A percentile compares a stretch with the other conserved stretches of the same genome.
These are phyloP conservation scores for Psophocarpus tetragonolobus DNA, from an alignment of 306 rosid species.

Conservation along the genomic window DNA sequence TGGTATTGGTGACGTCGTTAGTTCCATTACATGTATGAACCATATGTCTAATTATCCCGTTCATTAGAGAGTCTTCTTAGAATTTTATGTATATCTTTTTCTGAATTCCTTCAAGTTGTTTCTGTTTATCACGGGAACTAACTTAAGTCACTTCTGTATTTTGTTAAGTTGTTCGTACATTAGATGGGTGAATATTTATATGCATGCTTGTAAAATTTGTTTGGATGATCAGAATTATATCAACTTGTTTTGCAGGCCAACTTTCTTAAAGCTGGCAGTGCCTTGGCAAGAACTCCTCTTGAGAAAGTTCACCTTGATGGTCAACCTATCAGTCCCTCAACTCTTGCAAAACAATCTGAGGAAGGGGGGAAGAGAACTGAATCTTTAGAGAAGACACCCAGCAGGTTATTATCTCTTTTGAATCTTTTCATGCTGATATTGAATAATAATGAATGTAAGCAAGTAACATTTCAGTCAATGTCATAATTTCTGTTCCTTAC, in stretches of 20 bases:
- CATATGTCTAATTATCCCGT: neutral
- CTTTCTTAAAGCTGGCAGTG: slow-evolving; percentile 78
- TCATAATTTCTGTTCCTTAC: slow-evolving; percentile 4
- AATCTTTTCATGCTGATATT: slow-evolving; percentile 4
- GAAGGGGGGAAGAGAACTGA: slow-evolving; percentile 45
- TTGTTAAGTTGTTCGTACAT: neutral
- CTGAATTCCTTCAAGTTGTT: neutral
- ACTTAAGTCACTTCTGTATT: neutral
- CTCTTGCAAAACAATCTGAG: slow-evolving; percentile 49
- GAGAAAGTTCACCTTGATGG: slow-evolving; percentile 53
- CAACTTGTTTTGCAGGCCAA: slow-evolving; percentile 63
- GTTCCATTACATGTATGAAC: neutral
- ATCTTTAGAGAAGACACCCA: slow-evolving; percentile 57
- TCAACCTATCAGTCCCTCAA: slow-evolving; percentile 48
- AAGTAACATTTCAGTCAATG: slow-evolving; percentile 8
- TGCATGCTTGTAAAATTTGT: slow-evolving; percentile 11
- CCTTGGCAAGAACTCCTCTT: slow-evolving; percentile 62
- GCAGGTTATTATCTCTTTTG: slow-evolving; percentile 59
- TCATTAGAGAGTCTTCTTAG: slow-evolving; percentile 1
- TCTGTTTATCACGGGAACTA: neutral
- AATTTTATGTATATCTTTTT: neutral
- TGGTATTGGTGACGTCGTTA: neutral
- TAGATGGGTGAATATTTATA: neutral
- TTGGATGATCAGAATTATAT: neutral
- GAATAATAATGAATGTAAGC: slow-evolving; percentile 6